phyloP scores from a whole-genome alignment of 2,329 filamentous ascomycete species.

The Zymoseptoria crescenta region DNA sequence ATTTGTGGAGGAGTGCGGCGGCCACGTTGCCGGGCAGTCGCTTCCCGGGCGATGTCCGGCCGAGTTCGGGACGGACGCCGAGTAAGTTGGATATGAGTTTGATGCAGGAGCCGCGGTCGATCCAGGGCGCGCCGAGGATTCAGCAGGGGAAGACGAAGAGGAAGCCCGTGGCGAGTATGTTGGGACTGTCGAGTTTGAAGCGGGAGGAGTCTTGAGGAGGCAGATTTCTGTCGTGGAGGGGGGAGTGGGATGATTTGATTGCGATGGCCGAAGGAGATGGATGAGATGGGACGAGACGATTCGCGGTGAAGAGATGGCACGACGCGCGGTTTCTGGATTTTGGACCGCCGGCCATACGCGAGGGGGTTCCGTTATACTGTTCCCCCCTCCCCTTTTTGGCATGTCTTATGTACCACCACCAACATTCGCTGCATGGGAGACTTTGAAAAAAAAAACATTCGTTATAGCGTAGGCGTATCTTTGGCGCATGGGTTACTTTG shows the following conservation, averaged over 20 bases:
- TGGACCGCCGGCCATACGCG: no score
- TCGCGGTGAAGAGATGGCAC: not conserved
- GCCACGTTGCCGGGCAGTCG: constrained; percentile 49
- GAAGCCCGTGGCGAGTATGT: constrained; percentile 42
- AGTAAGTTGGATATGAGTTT: constrained; percentile 75
- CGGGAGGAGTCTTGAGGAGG: not conserved
- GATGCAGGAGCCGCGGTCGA: constrained; percentile 86
- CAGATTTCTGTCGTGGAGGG: no score
- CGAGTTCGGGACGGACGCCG: constrained; percentile 55
- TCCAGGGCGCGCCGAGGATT: constrained; percentile 72
- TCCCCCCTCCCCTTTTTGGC: not conserved
- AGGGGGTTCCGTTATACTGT: no score
- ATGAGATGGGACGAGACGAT: not conserved
- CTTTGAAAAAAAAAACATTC: not conserved
- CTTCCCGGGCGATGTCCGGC: constrained; percentile 54
- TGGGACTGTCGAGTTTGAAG: constrained; percentile 15
- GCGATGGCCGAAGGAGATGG: not conserved
- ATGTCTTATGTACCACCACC: not conserved
- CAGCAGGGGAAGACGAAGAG: constrained; percentile 42
- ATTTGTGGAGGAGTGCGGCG: constrained; percentile 65
- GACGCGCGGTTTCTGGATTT: no score
- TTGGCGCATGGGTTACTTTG: not conserved
- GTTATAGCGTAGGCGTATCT: not conserved
- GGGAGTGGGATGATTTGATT: not conserved
- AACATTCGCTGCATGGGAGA: not conserved